phyloP scores from a whole-genome alignment of 768 basidiomycete genomes.

The Termitomyces sp. region DNA sequence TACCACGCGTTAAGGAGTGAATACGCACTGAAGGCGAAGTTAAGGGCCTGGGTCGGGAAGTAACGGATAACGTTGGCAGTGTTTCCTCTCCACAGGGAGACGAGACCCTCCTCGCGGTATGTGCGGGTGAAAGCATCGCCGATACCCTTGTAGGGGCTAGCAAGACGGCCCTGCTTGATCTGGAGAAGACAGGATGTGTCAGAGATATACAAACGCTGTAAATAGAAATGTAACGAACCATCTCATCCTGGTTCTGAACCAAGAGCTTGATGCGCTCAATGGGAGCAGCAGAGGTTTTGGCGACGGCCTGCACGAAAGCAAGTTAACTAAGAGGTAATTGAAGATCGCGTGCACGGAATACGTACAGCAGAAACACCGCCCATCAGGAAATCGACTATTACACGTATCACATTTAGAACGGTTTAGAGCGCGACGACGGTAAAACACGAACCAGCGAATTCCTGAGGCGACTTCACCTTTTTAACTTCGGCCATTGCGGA shows the following conservation, averaged over 20 bases:
- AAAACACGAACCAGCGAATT: conserved; percentile 71
- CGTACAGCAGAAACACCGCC: conserved; percentile 91
- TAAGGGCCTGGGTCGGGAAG: conserved; percentile 99
- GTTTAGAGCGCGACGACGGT: conserved; percentile 7
- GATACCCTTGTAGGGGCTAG: conserved; percentile 95
- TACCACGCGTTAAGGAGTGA: neutral
- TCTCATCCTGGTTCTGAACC: conserved; percentile 99
- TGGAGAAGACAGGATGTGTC: conserved; percentile 40
- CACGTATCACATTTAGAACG: conserved; percentile 20
- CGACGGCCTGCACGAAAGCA: conserved; percentile 70
- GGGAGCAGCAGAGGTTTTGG: conserved; percentile 98
- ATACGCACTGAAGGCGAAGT: conserved; percentile 98
- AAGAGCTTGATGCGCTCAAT: conserved; percentile 99
- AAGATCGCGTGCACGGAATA: conserved; percentile 14
- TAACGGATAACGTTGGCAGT: conserved; percentile 99
- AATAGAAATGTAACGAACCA: conserved; percentile 52
- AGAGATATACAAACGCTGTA: conserved; percentile 13
- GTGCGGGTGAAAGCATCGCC: conserved; percentile 90
- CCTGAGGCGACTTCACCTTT: conserved; percentile 88
- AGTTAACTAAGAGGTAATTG: conserved; percentile 19
- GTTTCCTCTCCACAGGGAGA: conserved; percentile 99
- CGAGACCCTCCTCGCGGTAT: conserved; percentile 91
- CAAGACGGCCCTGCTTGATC: conserved; percentile 99
- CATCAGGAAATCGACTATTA: conserved; percentile 89
- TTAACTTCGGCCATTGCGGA: conserved; percentile 79